These are phyloP conservation scores for Botrytis fabae DNA, from an alignment of 2,329 filamentous ascomycete species.

Conservation along the genomic window DNA sequence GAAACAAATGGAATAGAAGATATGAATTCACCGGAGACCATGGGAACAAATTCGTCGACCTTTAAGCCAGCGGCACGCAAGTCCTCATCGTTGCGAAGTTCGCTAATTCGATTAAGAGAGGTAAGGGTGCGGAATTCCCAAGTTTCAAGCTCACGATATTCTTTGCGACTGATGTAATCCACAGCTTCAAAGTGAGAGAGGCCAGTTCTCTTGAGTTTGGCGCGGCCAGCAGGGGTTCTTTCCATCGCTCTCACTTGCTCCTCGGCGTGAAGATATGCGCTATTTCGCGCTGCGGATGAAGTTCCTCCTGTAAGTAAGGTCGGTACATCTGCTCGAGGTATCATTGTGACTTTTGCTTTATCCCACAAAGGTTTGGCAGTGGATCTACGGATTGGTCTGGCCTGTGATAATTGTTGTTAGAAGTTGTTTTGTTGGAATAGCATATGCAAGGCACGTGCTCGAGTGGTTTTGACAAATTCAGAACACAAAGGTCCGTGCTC, in stretches of 20 bases:
- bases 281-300: neutral
- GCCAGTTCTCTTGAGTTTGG: neutral
- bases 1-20: constrained; percentile 36
- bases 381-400: constrained; percentile 23
- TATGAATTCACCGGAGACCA: constrained; percentile 31
- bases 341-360: constrained; percentile 26
- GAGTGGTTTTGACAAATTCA: neutral
- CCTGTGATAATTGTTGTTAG: constrained; percentile 1
- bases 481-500: constrained; percentile 8
- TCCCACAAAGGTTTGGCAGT: constrained; percentile 24
- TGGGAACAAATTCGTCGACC: constrained; percentile 26
- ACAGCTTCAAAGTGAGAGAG: neutral
- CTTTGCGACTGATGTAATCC: constrained; percentile 8
- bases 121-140: constrained; percentile 35
- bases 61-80: constrained; percentile 32
- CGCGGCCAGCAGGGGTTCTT: neutral
- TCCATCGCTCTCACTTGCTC: neutral
- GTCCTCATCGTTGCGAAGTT: constrained; percentile 38
- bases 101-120: constrained; percentile 33
- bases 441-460: neutral
- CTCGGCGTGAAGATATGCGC: neutral
- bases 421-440: neutral
- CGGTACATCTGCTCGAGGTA: constrained; percentile 28
- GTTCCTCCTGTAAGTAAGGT: constrained; percentile 17
- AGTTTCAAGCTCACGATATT: constrained; percentile 22